Percentiles rank a stretch among this genome's conserved stretches.
Conservation (phyloP, 352 stramenopile genomes). For the Pythium monospermum region DNA sequence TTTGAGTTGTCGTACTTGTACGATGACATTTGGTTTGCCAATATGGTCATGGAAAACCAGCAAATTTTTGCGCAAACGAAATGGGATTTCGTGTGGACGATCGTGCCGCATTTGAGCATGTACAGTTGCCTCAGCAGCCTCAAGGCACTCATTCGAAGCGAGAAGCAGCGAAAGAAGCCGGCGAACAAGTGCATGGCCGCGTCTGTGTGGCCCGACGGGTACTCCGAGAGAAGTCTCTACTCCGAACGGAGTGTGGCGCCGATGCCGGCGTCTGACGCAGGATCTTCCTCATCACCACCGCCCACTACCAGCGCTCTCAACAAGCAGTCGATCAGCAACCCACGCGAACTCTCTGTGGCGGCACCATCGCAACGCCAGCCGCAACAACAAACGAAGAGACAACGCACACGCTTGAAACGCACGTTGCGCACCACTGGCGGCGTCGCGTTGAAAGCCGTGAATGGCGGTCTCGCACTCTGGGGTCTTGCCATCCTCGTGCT, state of each 20-base stretch:
- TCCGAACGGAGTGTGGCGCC: no score
- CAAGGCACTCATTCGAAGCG: conserved; percentile 1
- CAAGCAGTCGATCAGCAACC: no score
- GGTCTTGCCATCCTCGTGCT: not conserved
- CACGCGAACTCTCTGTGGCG: not conserved
- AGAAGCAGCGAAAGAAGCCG: no score
- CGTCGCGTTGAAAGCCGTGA: not conserved
- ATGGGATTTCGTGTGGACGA: conserved; percentile 17
- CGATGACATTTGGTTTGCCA: conserved; percentile 23
- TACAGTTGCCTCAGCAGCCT: conserved; percentile 14
- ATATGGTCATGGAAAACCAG: conserved; percentile 23
- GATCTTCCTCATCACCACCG: no score
- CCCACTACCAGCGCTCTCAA: no score
- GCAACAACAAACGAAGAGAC: no score
- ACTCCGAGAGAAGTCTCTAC: not conserved
- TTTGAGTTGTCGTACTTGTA: conserved; percentile 21
- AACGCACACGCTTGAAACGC: not conserved
- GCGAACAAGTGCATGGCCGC: no score
- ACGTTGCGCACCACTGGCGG: conserved; percentile 5
- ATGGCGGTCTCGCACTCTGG: conserved; percentile 2
- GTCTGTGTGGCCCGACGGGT: not conserved
- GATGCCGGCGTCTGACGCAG: no score
- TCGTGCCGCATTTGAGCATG: conserved; percentile 24
- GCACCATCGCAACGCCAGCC: not conserved
- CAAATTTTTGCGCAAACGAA: conserved; percentile 17